Percentiles rank a stretch among this genome's conserved stretches.
Evolutionary conservation across 495 filamentous ascomycete species (phyloP).

Genomic region (Penicillium samsonianum): DNA sequence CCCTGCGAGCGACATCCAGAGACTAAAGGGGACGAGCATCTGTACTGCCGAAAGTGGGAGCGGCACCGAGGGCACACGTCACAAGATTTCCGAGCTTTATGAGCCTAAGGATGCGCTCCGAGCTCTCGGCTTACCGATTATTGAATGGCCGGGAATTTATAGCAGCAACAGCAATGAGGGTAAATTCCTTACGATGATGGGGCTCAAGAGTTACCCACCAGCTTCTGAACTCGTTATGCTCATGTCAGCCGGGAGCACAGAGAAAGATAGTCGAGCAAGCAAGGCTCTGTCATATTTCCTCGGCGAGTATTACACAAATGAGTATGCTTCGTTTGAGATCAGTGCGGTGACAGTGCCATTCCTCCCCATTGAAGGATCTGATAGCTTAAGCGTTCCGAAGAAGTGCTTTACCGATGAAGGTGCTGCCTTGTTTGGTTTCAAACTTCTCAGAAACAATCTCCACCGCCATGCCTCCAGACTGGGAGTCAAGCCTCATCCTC

Average conservation of each 20-base stretch:
- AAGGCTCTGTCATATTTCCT: constrained; percentile 82
- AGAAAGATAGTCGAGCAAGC: constrained; percentile 59
- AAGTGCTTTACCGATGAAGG: constrained; percentile 81
- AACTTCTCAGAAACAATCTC: constrained; percentile 71
- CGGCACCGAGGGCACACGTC: constrained; percentile 50
- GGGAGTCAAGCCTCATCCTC: constrained; percentile 77
- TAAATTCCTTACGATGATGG: constrained; percentile 68
- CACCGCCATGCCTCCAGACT: constrained; percentile 77
- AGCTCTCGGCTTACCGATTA: constrained; percentile 68
- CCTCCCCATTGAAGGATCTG: constrained; percentile 68
- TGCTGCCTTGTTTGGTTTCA: constrained; percentile 74
- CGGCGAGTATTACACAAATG: constrained; percentile 71
- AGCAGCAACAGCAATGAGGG: constrained; percentile 64
- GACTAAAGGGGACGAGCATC: constrained; percentile 72
- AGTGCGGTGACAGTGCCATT: constrained; percentile 60
- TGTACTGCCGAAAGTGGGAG: constrained; percentile 71
- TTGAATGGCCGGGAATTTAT: constrained; percentile 81
- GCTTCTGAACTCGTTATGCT: constrained; percentile 71
- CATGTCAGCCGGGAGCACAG: constrained; percentile 61
- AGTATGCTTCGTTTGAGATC: constrained; percentile 65
- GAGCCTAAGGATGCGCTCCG: constrained; percentile 75
- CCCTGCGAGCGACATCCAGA: constrained; percentile 76
- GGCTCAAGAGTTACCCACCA: constrained; percentile 67
- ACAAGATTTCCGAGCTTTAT: constrained; percentile 81
- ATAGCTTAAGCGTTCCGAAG: constrained; percentile 64